These are phyloP conservation scores for Pythium diclinum DNA, from an alignment of 352 stramenopile species.

Conservation along the genomic window DNA sequence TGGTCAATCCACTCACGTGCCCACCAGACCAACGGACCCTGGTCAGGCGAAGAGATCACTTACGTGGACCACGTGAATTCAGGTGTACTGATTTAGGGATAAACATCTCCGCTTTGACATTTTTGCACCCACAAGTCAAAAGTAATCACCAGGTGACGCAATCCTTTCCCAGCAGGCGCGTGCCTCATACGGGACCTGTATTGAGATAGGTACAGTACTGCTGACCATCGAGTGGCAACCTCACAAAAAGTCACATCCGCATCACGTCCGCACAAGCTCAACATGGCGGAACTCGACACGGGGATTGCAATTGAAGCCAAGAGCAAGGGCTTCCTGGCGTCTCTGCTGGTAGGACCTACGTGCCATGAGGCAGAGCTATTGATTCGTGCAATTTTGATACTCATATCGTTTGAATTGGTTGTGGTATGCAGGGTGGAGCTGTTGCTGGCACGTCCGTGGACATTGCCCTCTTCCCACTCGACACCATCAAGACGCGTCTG, in stretches of 20 bases:
- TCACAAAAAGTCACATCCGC: slow-evolving; percentile 20
- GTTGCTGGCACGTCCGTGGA: slow-evolving; percentile 97
- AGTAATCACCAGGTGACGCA: slow-evolving; percentile 13
- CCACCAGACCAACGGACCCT: slow-evolving; percentile 13
- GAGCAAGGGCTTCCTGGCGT: slow-evolving; percentile 60
- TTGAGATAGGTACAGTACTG: slow-evolving; percentile 15
- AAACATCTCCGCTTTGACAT: background rate
- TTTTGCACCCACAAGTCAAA: slow-evolving; percentile 7
- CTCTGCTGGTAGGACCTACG: slow-evolving; percentile 45
- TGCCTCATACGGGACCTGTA: slow-evolving; percentile 10
- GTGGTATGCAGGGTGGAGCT: slow-evolving; percentile 73
- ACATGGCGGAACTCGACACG: slow-evolving; percentile 26
- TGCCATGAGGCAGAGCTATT: background rate
- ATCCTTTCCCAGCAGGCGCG: background rate
- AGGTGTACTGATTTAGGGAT: slow-evolving; percentile 8
- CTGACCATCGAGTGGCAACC: background rate
- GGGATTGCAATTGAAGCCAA: slow-evolving; percentile 30
- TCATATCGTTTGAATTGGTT: slow-evolving; percentile 4
- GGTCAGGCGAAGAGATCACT: background rate
- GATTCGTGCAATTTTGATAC: background rate
- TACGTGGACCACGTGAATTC: slow-evolving; percentile 17
- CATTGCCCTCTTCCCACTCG: slow-evolving; percentile 97
- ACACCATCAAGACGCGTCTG: slow-evolving; percentile 98
- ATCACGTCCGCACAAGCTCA: slow-evolving; percentile 13
- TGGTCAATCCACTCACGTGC: slow-evolving; percentile 8